These are phyloP conservation scores for Papiliotrema fonsecae DNA, from an alignment of 1,284 basidiomycete genomes.

Conservation along the genomic window DNA sequence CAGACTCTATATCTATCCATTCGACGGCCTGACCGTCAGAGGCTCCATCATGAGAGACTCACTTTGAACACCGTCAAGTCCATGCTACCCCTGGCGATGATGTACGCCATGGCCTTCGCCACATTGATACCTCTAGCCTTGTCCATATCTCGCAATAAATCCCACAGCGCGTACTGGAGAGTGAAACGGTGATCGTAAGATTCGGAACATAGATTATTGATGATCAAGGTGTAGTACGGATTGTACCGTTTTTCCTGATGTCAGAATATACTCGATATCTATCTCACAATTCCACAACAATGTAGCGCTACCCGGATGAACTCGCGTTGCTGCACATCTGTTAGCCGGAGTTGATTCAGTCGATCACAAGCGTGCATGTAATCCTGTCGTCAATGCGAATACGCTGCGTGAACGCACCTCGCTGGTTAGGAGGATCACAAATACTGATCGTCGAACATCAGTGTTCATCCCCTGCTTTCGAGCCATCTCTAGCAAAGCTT, in stretches of 20 bases:
- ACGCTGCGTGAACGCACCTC: conserved; percentile 57
- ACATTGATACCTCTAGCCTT: conserved; percentile 50
- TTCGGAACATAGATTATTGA: conserved; percentile 56
- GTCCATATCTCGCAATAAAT: conserved; percentile 79
- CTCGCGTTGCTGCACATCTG: conserved; percentile 89
- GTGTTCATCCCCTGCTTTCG: conserved; percentile 98
- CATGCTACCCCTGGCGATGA: conserved; percentile 68
- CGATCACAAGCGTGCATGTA: conserved; percentile 89
- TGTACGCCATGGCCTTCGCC: conserved; percentile 73
- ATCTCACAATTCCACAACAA: conserved; percentile 80
- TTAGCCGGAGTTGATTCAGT: conserved; percentile 73
- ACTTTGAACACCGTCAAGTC: conserved; percentile 79
- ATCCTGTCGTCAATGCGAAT: conserved; percentile 56
- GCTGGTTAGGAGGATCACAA: conserved; percentile 88
- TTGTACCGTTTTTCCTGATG: conserved; percentile 83
- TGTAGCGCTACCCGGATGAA: conserved; percentile 87
- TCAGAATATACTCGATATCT: not conserved
- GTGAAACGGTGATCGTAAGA: conserved; percentile 75
- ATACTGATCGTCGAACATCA: conserved; percentile 83
- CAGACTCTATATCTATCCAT: conserved; percentile 65
- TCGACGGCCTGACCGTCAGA: conserved; percentile 65
- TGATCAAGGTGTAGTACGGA: conserved; percentile 89
- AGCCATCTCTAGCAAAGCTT: conserved; percentile 69
- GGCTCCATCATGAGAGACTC: conserved; percentile 9
- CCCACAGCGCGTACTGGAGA: conserved; percentile 94